Conservation (phyloP, 345 rosid species). For the Murraya paniculata region DNA sequence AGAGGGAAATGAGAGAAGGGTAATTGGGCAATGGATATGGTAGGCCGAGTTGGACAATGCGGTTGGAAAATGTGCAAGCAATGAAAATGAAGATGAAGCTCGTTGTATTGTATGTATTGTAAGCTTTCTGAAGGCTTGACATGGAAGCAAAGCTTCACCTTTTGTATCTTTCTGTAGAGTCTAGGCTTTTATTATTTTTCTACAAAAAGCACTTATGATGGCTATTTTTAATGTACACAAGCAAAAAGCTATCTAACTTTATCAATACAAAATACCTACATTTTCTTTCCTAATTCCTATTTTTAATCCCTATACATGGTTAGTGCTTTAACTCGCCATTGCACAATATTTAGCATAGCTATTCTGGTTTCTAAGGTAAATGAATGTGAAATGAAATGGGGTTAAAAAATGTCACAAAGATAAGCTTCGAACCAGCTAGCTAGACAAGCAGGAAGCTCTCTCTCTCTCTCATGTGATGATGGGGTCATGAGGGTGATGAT, state of each 20-base stretch:
- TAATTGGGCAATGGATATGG: background rate
- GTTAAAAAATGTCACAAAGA: background rate
- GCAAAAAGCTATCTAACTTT: conserved; percentile 31
- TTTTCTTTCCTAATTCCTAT: background rate
- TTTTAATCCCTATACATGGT: background rate
- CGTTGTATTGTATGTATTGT: background rate
- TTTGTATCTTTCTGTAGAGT: background rate
- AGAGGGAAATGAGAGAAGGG: background rate
- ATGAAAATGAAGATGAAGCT: background rate
- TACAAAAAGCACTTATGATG: background rate
- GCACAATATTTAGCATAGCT: too few relatives aligned
- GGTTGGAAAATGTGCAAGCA: conserved; percentile 31
- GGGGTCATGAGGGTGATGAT: conserved; percentile 42
- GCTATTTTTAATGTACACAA: background rate
- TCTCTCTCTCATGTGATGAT: conserved; percentile 21
- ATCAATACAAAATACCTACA: background rate
- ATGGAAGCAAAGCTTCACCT: conserved; percentile 23
- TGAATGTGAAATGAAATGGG: background rate
- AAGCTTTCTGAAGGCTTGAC: conserved; percentile 24
- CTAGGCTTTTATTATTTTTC: background rate
- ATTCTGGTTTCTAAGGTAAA: background rate
- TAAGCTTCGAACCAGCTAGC: background rate
- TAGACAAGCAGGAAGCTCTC: background rate
- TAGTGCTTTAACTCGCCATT: background rate
- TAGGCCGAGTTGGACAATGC: conserved; percentile 4